Evolutionary conservation across 2,329 filamentous ascomycete species (phyloP).

Genomic region (Fusarium duplospermum): DNA sequence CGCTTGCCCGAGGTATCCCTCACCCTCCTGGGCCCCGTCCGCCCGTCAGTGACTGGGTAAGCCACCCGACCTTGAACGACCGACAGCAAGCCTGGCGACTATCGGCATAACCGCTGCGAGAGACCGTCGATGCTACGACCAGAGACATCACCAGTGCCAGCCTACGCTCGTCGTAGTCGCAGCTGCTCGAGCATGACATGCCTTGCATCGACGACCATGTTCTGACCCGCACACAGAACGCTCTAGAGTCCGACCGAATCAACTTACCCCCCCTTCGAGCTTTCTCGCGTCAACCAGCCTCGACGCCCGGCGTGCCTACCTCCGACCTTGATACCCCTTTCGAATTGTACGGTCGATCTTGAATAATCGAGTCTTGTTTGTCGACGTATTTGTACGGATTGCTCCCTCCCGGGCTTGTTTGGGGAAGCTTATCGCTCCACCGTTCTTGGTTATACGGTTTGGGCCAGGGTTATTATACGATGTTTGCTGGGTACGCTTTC

Average conservation of each 20-base stretch:
- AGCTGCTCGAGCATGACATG: constrained; percentile 29
- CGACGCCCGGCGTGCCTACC: neutral
- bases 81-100: constrained; percentile 29
- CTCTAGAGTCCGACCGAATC: constrained; percentile 44
- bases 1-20: constrained; percentile 30
- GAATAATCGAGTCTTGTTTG: constrained; percentile 16
- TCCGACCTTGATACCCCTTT: constrained; percentile 24
- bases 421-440: constrained; percentile 22
- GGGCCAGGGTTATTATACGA: constrained; percentile 42
- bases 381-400: constrained; percentile 20
- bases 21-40: constrained; percentile 31
- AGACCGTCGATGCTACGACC: constrained; percentile 5
- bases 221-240: constrained; percentile 44
- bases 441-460: constrained; percentile 39
- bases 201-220: constrained; percentile 26
- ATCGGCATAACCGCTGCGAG: constrained; percentile 22
- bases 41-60: constrained; percentile 43
- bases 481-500: constrained; percentile 58
- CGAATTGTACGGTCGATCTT: constrained; percentile 22
- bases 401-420: constrained; percentile 13
- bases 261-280: constrained; percentile 33
- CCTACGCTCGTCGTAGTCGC: constrained; percentile 26
- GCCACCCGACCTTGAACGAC: constrained; percentile 35
- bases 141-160: constrained; percentile 14
- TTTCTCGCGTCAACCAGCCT: constrained; percentile 13